These are phyloP conservation scores for Pythium phragmitis DNA, from an alignment of 352 stramenopile genomes.

Conservation along the genomic window DNA sequence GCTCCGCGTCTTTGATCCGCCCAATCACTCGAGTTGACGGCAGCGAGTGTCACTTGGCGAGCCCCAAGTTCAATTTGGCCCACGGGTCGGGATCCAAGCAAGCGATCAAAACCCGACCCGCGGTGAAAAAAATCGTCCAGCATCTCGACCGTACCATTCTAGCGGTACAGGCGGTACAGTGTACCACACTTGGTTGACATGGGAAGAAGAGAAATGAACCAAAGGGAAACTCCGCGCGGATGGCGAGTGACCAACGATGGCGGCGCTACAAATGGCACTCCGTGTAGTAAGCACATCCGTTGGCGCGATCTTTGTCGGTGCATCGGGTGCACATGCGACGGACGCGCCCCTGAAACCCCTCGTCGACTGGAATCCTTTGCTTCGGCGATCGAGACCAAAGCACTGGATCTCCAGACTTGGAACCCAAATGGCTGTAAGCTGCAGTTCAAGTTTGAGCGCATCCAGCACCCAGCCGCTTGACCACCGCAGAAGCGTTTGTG, in stretches of 20 bases:
- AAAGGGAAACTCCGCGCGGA: conserved; percentile 1
- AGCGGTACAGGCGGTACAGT: conserved; percentile 8
- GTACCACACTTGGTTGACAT: conserved; percentile 7
- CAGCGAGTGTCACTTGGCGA: conserved; percentile 4
- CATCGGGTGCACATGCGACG: not conserved
- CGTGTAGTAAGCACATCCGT: not conserved
- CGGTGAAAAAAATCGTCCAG: too few species aligned
- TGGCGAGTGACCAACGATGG: not conserved
- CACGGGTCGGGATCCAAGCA: conserved; percentile 6
- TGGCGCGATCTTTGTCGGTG: not conserved
- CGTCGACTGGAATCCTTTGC: conserved; percentile 19
- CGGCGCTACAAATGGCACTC: not conserved
- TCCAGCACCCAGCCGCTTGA: conserved; percentile 1
- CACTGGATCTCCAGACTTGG: conserved; percentile 5
- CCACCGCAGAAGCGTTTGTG: not conserved
- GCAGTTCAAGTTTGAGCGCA: conserved; percentile 4
- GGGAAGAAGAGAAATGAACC: too few species aligned
- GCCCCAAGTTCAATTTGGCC: conserved; percentile 24
- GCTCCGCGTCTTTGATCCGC: conserved; percentile 10
- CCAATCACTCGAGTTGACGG: not conserved
- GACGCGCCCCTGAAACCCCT: not conserved
- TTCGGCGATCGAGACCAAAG: conserved; percentile 11
- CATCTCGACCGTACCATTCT: not conserved
- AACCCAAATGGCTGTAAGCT: conserved; percentile 12
- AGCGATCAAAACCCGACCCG: not conserved